Evolutionary conservation across 2,329 filamentous ascomycete species (phyloP).

Genomic region (Sarocladium kiliense): DNA sequence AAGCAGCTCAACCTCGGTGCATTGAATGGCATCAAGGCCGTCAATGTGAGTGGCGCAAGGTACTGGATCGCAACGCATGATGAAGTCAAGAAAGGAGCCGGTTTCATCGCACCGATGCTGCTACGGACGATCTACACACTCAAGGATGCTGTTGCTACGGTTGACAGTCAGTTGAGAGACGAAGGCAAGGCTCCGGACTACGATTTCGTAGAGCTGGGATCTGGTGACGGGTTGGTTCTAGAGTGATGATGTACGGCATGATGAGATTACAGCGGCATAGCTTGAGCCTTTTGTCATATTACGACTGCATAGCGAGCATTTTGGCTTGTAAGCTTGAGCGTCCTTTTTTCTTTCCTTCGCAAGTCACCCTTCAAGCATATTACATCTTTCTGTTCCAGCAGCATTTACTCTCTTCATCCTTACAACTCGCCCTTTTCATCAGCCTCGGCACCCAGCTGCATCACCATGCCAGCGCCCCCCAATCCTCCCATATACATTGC

Average conservation of each 20-base stretch:
- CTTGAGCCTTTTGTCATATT: no score
- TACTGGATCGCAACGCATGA: constrained; percentile 66
- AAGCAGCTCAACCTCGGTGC: constrained; percentile 61
- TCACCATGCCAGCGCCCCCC: constrained; percentile 21
- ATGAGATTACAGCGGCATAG: no score
- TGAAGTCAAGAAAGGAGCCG: constrained; percentile 55
- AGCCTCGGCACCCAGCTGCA: constrained; percentile 21
- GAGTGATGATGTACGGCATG: constrained; percentile 27
- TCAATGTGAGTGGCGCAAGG: constrained; percentile 43
- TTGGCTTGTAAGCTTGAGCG: background rate
- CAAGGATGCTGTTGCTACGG: constrained; percentile 34
- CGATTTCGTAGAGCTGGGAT: constrained; percentile 47
- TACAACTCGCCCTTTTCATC: constrained; percentile 22
- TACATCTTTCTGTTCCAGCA: no score
- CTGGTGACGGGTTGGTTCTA: constrained; percentile 50
- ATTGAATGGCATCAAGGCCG: constrained; percentile 54
- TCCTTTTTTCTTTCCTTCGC: background rate
- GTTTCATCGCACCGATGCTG: constrained; percentile 49
- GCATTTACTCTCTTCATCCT: background rate
- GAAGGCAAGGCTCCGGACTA: constrained; percentile 30
- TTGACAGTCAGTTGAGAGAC: constrained; percentile 19
- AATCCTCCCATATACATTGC: constrained; percentile 24
- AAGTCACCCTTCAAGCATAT: no score
- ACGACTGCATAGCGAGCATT: background rate
- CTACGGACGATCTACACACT: constrained; percentile 37